Evolutionary conservation across 306 rosid genomes (phyloP).

Genomic region (Rosa multiflora): DNA sequence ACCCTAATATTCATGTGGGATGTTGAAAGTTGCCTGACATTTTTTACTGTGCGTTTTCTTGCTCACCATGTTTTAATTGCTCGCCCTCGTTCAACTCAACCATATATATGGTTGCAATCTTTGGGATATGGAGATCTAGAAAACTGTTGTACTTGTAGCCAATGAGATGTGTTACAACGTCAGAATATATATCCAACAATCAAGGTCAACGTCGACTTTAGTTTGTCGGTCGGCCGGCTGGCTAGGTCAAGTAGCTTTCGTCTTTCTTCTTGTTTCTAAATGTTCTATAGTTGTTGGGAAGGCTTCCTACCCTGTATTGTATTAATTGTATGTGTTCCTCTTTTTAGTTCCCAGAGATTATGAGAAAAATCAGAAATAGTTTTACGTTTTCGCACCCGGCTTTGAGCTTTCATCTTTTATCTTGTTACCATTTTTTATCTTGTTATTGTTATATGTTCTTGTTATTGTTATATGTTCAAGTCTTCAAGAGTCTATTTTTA

Average conservation of each 20-base stretch:
- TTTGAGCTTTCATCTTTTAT: too few relatives aligned
- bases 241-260: neutral
- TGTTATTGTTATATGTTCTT: too few relatives aligned
- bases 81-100: neutral
- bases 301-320: neutral
- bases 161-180: neutral
- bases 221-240: neutral
- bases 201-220: neutral
- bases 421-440: too few relatives aligned
- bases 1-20: neutral
- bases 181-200: neutral
- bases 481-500: too few relatives aligned
- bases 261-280: neutral
- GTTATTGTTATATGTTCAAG: too few relatives aligned
- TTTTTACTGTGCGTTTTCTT: neutral
- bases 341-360: neutral
- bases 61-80: neutral
- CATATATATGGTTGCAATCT: neutral
- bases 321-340: neutral
- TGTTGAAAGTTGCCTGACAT: neutral
- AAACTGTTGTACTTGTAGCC: neutral
- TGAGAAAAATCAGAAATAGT: too few relatives aligned
- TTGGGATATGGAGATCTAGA: neutral
- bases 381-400: too few relatives aligned
- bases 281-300: neutral